Conservation (phyloP, 2,329 filamentous ascomycete species). For the Xylariales sp. region DNA sequence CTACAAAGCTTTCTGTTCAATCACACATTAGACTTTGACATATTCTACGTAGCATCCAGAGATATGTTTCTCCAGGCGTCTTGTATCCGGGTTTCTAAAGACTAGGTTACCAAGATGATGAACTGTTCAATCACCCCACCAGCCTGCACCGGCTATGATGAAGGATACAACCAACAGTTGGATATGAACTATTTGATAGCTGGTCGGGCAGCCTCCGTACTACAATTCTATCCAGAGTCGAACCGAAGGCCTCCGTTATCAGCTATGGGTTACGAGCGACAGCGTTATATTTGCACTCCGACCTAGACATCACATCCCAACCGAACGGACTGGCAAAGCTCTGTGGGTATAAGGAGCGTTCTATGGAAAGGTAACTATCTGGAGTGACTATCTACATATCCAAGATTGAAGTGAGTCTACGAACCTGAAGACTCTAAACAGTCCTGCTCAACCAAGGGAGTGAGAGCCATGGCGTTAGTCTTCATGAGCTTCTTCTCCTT, state of each 20-base stretch:
- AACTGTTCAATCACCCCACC: too few species aligned
- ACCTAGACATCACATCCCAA: too few species aligned
- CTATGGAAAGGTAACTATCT: too few species aligned
- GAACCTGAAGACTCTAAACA: background rate
- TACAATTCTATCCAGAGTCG: background rate
- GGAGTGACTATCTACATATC: too few species aligned
- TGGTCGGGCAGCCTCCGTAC: background rate
- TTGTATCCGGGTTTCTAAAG: background rate
- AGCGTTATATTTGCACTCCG: background rate
- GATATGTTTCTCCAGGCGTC: background rate
- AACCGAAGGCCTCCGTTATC: background rate
- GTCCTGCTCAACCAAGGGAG: background rate
- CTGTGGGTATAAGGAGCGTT: too few species aligned
- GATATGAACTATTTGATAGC: background rate
- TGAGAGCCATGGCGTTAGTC: too few species aligned
- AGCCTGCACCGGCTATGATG: too few species aligned
- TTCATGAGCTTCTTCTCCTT: too few species aligned
- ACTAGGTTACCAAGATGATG: background rate
- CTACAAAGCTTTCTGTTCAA: background rate
- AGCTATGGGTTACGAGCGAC: background rate
- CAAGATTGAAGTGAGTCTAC: background rate
- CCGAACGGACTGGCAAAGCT: too few species aligned
- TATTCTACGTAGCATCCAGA: background rate
- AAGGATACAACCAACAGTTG: too few species aligned
- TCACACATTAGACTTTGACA: background rate